Base-by-base conservation (phyloP, 2,329 filamentous ascomycete species). In the Trematosphaeria pertusa region DNA sequence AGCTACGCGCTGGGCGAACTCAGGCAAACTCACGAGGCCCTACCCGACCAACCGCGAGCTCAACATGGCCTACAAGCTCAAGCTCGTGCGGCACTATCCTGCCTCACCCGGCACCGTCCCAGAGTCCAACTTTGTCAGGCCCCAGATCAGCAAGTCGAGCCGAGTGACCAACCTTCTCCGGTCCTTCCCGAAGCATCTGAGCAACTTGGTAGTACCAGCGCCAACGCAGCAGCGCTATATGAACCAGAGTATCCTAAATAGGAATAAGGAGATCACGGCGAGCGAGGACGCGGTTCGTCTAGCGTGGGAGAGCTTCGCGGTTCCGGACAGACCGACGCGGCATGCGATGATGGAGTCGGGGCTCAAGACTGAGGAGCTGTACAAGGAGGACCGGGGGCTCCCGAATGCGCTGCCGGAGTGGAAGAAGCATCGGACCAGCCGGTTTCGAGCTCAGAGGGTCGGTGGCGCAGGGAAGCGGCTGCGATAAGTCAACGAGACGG, bases 1-100 rank as follows among this genome's bases (percentile, higher is more conserved):
- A n/a, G 59, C 63, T 6, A 49, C 44, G 12, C 50, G 54, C 15
- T 60, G 59, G 56, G 40, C 37, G 18, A 36, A 51, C 0, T n/a
- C 14, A 5, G 30, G 31, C 3, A 62, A 63, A 31, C 56, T 63
- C 0, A 47, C 54, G 31, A 39, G 50, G 8, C 46, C 58, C 0
- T 56, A 46, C 12, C 62, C 58, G 1, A 46, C 15, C 5, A 18
- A 15, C 15, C 42, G 21, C 10, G 59, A 64, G 40, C 56, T 63
- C 19, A 56, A 42, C 3, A 37, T 50, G 3, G 55, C 59, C 1
- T 64, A 64, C 38, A 38, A 42, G 1, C 39, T 52, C n/a, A 65
- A 67, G 41, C 50, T 62, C 6, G 52, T 62, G 50, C 45, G 61
- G 8, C 62, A 67, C 41, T 61, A 65, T 43, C 48, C 52, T 2